These are phyloP conservation scores for Alloteropsis semialata DNA, from an alignment of 176 grass and related monocot species.

Conservation along the genomic window DNA sequence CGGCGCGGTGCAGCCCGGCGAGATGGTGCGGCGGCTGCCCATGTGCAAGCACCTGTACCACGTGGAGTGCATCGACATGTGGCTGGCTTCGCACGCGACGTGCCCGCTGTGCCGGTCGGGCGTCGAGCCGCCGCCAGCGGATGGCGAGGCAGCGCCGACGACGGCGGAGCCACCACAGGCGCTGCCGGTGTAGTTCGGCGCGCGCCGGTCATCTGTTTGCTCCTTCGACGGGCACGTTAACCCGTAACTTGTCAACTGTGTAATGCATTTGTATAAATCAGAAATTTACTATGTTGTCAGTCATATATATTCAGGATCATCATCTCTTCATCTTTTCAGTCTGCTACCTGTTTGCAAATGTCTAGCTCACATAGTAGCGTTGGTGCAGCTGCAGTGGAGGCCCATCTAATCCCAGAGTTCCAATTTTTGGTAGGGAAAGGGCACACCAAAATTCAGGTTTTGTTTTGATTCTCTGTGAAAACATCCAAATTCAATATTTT, in stretches of 20 bases:
- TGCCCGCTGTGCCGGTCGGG: constrained; percentile 42
- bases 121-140: neutral
- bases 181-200: neutral
- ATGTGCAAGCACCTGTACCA: constrained; percentile 47
- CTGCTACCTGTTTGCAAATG: neutral
- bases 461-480: too few species aligned
- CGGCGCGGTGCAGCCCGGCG: constrained; percentile 23
- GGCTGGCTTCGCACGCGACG: constrained; percentile 35
- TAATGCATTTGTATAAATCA: neutral
- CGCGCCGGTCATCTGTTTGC: neutral
- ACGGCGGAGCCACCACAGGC: neutral
- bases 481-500: too few species aligned
- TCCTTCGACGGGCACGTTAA: neutral
- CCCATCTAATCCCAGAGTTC: neutral
- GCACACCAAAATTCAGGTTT: too few species aligned
- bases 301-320: neutral
- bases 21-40: constrained; percentile 45
- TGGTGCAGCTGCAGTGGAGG: neutral
- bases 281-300: neutral
- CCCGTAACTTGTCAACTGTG: too few species aligned
- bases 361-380: neutral
- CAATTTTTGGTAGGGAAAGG: too few species aligned
- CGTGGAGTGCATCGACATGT: constrained; percentile 55
- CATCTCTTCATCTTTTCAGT: neutral
- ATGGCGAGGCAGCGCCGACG: neutral